These are phyloP conservation scores for Cynara cardunculus DNA, from an alignment of 129 eudicot species.

Conservation along the genomic window DNA sequence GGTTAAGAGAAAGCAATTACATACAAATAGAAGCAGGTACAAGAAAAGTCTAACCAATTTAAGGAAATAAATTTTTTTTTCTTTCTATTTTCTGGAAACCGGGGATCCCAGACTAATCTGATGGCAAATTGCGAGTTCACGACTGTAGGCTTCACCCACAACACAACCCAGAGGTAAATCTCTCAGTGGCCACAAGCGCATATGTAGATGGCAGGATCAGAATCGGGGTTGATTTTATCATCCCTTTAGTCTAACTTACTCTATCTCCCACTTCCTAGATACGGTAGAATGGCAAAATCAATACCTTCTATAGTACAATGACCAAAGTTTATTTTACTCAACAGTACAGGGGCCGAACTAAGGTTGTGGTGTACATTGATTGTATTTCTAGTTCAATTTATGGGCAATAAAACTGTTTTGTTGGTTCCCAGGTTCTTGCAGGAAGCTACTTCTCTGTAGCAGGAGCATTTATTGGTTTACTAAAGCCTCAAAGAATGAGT, in stretches of 20 bases:
- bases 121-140: too few species aligned
- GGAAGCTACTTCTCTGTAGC: conserved; percentile 96
- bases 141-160: too few species aligned
- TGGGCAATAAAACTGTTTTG: not conserved
- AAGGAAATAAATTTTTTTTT: too few species aligned
- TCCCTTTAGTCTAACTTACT: too few species aligned
- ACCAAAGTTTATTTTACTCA: not conserved
- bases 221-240: too few species aligned
- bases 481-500: conserved; percentile 95
- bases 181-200: too few species aligned
- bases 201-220: too few species aligned
- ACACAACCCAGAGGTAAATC: too few species aligned
- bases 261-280: not conserved
- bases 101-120: too few species aligned
- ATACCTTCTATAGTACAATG: not conserved
- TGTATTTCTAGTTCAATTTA: not conserved
- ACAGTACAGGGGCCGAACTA: not conserved
- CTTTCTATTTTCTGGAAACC: too few species aligned
- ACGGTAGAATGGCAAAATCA: not conserved
- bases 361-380: not conserved
- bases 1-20: not conserved
- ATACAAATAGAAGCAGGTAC: not conserved
- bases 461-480: conserved; percentile 68
- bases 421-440: conserved; percentile 64
- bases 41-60: not conserved